These are phyloP conservation scores for Apiospora kogelbergensis DNA, from an alignment of 2,329 filamentous ascomycete genomes.

Conservation along the genomic window DNA sequence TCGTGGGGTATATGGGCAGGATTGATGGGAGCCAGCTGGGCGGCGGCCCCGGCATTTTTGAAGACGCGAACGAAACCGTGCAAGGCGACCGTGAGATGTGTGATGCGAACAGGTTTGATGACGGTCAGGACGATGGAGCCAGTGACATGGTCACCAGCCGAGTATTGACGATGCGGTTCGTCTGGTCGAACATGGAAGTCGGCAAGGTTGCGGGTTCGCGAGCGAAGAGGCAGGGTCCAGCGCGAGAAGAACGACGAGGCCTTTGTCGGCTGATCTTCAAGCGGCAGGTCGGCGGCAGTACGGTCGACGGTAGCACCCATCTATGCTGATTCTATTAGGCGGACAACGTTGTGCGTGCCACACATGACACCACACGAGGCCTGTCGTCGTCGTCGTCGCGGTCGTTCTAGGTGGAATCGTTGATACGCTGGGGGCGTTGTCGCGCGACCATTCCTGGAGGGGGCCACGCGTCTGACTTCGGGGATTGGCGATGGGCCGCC, in stretches of 20 bases:
- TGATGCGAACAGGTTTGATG: slow-evolving; percentile 73
- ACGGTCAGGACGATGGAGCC: slow-evolving; percentile 73
- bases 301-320: slow-evolving; percentile 45
- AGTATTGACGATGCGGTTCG: slow-evolving; percentile 76
- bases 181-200: slow-evolving; percentile 78
- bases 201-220: slow-evolving; percentile 63
- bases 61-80: slow-evolving; percentile 80
- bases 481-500: neutral
- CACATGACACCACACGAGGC: slow-evolving; percentile 29
- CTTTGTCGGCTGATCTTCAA: slow-evolving; percentile 41
- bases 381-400: slow-evolving; percentile 8
- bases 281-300: slow-evolving; percentile 34
- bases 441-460: slow-evolving; percentile 7
- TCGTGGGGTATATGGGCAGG: slow-evolving; percentile 39
- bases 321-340: slow-evolving; percentile 36
- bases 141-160: slow-evolving; percentile 71
- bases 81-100: slow-evolving; percentile 75
- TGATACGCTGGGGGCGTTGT: neutral
- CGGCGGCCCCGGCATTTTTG: slow-evolving; percentile 63
- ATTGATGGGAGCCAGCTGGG: slow-evolving; percentile 45
- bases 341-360: slow-evolving; percentile 28
- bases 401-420: neutral
- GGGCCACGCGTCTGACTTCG: slow-evolving; percentile 6
- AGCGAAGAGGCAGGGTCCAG: slow-evolving; percentile 50
- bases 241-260: slow-evolving; percentile 55